Evolutionary conservation across 1,139 yeast species (phyloP).

Genomic region (Eremothecium coryli): DNA sequence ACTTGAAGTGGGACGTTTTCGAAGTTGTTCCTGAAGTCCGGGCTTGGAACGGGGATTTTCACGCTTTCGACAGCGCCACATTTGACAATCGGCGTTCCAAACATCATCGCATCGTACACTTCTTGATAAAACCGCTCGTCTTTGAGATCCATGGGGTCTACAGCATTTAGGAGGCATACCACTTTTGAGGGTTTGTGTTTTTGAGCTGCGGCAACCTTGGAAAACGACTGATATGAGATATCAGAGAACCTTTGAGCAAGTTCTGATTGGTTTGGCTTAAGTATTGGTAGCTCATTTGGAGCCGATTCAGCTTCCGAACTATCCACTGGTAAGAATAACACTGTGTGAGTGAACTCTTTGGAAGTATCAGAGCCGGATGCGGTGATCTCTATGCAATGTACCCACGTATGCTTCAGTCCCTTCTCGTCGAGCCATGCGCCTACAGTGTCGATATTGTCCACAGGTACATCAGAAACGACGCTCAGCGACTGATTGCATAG

Average conservation of each 20-base stretch:
- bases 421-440: conserved; percentile 7
- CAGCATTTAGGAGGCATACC: conserved; percentile 55
- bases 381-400: conserved; percentile 9
- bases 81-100: conserved; percentile 35
- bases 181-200: conserved; percentile 38
- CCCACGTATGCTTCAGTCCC: conserved; percentile 11
- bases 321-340: conserved; percentile 5
- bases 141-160: conserved; percentile 54
- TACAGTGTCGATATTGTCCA: conserved; percentile 10
- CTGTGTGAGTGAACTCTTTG: conserved; percentile 9
- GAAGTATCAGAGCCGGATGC: conserved; percentile 3
- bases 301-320: conserved; percentile 6
- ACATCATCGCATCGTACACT: conserved; percentile 43
- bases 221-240: conserved; percentile 28
- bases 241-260: conserved; percentile 16
- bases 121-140: conserved; percentile 44
- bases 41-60: conserved; percentile 58
- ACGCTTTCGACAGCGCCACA: conserved; percentile 48
- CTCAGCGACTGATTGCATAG: conserved; percentile 18
- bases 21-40: conserved; percentile 37
- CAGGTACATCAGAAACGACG: conserved; percentile 14
- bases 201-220: conserved; percentile 18
- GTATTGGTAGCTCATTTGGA: conserved; percentile 16
- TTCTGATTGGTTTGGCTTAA: conserved; percentile 20
- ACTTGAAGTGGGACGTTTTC: conserved; percentile 42